Evolutionary conservation across 2,329 filamentous ascomycete species (phyloP).

Genomic region (Chalara sp.): DNA sequence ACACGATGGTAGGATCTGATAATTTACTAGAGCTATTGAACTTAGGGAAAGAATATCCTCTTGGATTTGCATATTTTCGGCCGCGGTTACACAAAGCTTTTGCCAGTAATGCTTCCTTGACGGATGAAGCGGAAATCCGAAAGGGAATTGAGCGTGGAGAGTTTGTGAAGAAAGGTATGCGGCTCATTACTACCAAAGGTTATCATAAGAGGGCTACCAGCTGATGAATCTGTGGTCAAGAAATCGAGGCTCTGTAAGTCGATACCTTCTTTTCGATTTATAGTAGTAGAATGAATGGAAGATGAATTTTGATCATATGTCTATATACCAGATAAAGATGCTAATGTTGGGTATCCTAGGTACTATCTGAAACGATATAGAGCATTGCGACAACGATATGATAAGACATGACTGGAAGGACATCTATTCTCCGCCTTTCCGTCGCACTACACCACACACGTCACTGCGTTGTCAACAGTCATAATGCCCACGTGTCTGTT

Average conservation of each 20-base stretch:
- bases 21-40: slow-evolving; percentile 64
- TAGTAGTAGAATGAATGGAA: not conserved
- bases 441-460: too few species aligned
- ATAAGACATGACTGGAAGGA: slow-evolving; percentile 17
- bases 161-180: slow-evolving; percentile 80
- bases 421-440: not conserved
- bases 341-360: slow-evolving; percentile 38
- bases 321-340: slow-evolving; percentile 2
- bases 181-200: too few species aligned
- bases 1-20: too few species aligned
- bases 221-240: slow-evolving; percentile 36
- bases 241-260: slow-evolving; percentile 86
- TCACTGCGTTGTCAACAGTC: too few species aligned
- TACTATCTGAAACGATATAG: slow-evolving; percentile 93
- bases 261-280: not conserved
- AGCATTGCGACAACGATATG: slow-evolving; percentile 73
- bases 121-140: slow-evolving; percentile 68
- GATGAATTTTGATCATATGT: not conserved
- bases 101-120: slow-evolving; percentile 62
- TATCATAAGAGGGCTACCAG: not conserved
- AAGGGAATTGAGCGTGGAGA: slow-evolving; percentile 71
- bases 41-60: slow-evolving; percentile 79
- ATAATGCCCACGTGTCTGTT: too few species aligned
- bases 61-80: slow-evolving; percentile 77
- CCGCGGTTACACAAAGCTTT: slow-evolving; percentile 81